Conservation (phyloP, 805 yeast species). For the Teunomyces gatunensis region DNA sequence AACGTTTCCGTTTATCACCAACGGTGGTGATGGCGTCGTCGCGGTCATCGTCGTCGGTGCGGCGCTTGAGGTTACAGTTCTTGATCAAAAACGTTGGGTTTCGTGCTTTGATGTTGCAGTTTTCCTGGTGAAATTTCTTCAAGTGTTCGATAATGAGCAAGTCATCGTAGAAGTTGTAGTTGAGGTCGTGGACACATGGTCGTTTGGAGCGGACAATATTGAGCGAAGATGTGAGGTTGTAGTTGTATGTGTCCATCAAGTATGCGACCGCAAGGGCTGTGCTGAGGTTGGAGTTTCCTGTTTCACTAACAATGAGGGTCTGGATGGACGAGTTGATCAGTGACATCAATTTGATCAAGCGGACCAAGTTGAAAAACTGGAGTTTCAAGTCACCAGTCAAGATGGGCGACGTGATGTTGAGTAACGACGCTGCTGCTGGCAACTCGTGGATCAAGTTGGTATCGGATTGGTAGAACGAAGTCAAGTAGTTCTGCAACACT, state of each 20-base stretch:
- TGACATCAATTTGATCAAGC: slow-evolving; percentile 34
- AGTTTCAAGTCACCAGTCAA: slow-evolving; percentile 35
- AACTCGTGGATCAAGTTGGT: slow-evolving; percentile 27
- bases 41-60: slow-evolving; percentile 21
- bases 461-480: slow-evolving; percentile 33
- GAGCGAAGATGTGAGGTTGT: slow-evolving; percentile 30
- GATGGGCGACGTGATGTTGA: slow-evolving; percentile 31
- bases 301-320: slow-evolving; percentile 33
- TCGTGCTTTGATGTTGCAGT: slow-evolving; percentile 25
- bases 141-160: slow-evolving; percentile 37
- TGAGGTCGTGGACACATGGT: slow-evolving; percentile 20
- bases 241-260: slow-evolving; percentile 40
- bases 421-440: slow-evolving; percentile 22
- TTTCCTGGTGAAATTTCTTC: slow-evolving; percentile 37
- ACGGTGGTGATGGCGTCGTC: slow-evolving; percentile 11
- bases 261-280: slow-evolving; percentile 35
- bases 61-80: slow-evolving; percentile 30
- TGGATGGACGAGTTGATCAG: slow-evolving; percentile 30
- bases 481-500: slow-evolving; percentile 37
- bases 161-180: slow-evolving; percentile 37
- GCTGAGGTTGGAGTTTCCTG: slow-evolving; percentile 24
- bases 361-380: slow-evolving; percentile 35
- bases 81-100: slow-evolving; percentile 24
- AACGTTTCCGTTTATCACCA: slow-evolving; percentile 12
- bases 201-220: slow-evolving; percentile 18